These are phyloP conservation scores for Serendipita sp. DNA, from an alignment of 768 basidiomycete genomes.

Conservation along the genomic window DNA sequence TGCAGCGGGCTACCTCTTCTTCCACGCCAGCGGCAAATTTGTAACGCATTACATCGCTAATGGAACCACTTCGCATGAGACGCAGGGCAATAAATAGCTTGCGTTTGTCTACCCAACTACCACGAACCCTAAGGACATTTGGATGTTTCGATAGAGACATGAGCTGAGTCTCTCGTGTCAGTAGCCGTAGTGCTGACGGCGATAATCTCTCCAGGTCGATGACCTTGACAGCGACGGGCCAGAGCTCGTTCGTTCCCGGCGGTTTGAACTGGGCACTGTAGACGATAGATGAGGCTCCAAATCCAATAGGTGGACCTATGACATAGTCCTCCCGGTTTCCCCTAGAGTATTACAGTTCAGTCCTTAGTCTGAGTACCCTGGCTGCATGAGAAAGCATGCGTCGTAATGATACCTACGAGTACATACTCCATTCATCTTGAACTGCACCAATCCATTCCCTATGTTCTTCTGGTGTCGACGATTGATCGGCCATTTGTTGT, in stretches of 20 bases:
- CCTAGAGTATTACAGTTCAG: conserved; percentile 22
- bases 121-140: conserved; percentile 83
- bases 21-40: conserved; percentile 81
- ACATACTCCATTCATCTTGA: conserved; percentile 68
- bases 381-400: background rate
- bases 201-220: conserved; percentile 71
- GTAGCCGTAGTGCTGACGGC: conserved; percentile 47
- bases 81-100: conserved; percentile 75
- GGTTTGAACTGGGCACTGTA: conserved; percentile 56
- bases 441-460: conserved; percentile 47
- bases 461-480: background rate
- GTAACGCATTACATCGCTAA: conserved; percentile 57
- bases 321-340: conserved; percentile 57
- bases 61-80: conserved; percentile 79
- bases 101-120: conserved; percentile 74
- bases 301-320: conserved; percentile 66
- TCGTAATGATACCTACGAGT: conserved; percentile 32
- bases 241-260: conserved; percentile 13
- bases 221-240: conserved; percentile 66
- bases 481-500: background rate
- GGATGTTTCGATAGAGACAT: conserved; percentile 89
- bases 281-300: conserved; percentile 84
- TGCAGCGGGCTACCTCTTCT: conserved; percentile 74
- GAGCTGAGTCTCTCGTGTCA: conserved; percentile 73
- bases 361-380: background rate